Evolutionary conservation across 805 yeast species (phyloP).

Genomic region (Nakazawaea siamensis): DNA sequence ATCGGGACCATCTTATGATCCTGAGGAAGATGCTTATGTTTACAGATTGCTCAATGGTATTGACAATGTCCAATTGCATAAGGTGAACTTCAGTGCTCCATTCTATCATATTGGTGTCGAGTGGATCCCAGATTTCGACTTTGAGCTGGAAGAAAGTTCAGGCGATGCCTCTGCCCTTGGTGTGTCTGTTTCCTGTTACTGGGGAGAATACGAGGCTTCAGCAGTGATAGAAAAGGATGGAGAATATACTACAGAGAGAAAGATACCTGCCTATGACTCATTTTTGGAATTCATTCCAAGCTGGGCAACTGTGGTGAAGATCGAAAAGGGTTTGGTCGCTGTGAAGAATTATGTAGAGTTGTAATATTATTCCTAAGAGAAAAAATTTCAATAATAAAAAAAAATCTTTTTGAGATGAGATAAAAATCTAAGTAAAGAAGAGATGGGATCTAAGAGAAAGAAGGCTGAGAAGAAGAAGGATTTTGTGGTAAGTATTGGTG

Average conservation of each 20-base stretch:
- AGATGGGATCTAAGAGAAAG: constrained; percentile 48
- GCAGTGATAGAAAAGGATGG: constrained; percentile 31
- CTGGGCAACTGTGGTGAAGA: constrained; percentile 57
- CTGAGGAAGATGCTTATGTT: constrained; percentile 21
- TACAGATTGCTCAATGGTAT: constrained; percentile 57
- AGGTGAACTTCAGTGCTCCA: constrained; percentile 47
- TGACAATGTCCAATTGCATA: constrained; percentile 55
- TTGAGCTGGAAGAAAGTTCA: constrained; percentile 30
- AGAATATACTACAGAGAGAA: constrained; percentile 21
- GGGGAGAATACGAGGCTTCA: constrained; percentile 63
- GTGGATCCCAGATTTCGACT: constrained; percentile 51
- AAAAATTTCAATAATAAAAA: too few relatives aligned
- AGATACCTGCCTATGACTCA: constrained; percentile 68
- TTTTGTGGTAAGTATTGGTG: constrained; percentile 31
- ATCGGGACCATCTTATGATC: constrained; percentile 35
- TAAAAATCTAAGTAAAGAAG: too few relatives aligned
- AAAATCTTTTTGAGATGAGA: too few relatives aligned
- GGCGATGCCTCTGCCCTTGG: constrained; percentile 37
- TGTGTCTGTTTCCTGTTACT: constrained; percentile 57
- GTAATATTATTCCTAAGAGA: constrained; percentile 13
- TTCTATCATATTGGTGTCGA: constrained; percentile 56
- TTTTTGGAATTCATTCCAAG: constrained; percentile 59
- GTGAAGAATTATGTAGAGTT: constrained; percentile 41
- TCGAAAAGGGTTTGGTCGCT: constrained; percentile 60
- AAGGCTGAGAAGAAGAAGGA: constrained; percentile 63